Conservation (phyloP, 1,284 basidiomycete genomes). For the Hemileia vastatrix region DNA sequence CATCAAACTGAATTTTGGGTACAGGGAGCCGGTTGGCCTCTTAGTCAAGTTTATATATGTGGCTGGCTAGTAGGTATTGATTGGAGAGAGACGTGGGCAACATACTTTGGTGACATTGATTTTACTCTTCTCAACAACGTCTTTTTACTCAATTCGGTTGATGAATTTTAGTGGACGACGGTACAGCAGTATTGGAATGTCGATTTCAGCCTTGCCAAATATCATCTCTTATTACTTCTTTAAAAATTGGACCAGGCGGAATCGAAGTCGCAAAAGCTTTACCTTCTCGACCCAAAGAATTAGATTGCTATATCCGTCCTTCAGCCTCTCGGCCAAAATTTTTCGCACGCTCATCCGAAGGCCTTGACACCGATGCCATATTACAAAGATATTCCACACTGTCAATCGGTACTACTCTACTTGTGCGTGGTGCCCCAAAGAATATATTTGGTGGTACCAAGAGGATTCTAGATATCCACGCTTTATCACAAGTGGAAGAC, state of each 20-base stretch:
- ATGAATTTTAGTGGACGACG: slow-evolving; percentile 8
- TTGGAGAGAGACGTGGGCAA: slow-evolving; percentile 8
- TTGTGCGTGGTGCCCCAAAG: slow-evolving; percentile 1
- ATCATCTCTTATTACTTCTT: no score
- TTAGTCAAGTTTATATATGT: slow-evolving; percentile 3
- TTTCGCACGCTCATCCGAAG: no score
- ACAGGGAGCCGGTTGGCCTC: slow-evolving; percentile 9
- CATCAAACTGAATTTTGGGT: slow-evolving; percentile 8
- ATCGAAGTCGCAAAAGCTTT: no score
- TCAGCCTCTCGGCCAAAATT: no score
- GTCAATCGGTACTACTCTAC: not conserved
- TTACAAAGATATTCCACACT: slow-evolving; percentile 3
- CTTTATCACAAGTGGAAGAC: not conserved
- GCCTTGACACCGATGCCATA: not conserved
- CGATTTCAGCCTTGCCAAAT: no score
- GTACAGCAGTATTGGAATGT: slow-evolving; percentile 17
- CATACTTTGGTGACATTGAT: slow-evolving; percentile 1
- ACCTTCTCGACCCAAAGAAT: no score
- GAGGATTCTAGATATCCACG: slow-evolving; percentile 5
- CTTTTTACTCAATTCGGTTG: not conserved
- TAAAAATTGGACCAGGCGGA: no score
- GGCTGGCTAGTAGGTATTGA: slow-evolving; percentile 17
- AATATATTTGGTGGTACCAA: slow-evolving; percentile 4
- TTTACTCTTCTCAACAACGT: not conserved
- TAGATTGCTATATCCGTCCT: no score